Conservation (phyloP, 2,329 filamentous ascomycete species). For the Penicillium brasilianum region DNA sequence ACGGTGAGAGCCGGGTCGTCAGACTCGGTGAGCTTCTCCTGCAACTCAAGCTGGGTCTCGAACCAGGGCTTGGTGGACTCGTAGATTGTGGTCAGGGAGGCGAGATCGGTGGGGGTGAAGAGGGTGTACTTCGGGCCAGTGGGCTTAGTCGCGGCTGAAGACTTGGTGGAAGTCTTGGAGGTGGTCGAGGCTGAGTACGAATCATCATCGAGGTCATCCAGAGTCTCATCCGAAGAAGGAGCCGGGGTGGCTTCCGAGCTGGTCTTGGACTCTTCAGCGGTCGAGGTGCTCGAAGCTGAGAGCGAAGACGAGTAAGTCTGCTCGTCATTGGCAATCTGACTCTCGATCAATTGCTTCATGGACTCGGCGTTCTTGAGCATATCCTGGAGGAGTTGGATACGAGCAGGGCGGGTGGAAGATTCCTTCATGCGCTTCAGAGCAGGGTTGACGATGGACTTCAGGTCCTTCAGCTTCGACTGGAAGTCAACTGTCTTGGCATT, state of each 20-base stretch:
- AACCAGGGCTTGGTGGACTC: slow-evolving; percentile 74
- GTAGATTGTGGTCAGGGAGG: slow-evolving; percentile 65
- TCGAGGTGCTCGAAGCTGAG: slow-evolving; percentile 51
- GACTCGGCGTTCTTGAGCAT: slow-evolving; percentile 72
- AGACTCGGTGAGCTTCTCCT: slow-evolving; percentile 70
- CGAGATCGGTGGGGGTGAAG: slow-evolving; percentile 75
- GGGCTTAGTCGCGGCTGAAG: slow-evolving; percentile 42
- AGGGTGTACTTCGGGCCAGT: slow-evolving; percentile 64
- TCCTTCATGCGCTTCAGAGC: slow-evolving; percentile 78
- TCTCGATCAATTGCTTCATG: slow-evolving; percentile 72
- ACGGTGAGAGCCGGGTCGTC: slow-evolving; percentile 77
- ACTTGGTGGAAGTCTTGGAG: slow-evolving; percentile 41
- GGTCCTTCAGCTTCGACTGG: slow-evolving; percentile 73
- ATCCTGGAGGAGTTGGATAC: slow-evolving; percentile 69
- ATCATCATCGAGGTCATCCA: slow-evolving; percentile 81
- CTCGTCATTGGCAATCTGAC: slow-evolving; percentile 74
- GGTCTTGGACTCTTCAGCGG: slow-evolving; percentile 47
- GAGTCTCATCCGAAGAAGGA: slow-evolving; percentile 52
- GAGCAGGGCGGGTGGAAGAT: slow-evolving; percentile 69
- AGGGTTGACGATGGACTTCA: slow-evolving; percentile 78
- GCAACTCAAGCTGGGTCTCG: slow-evolving; percentile 69
- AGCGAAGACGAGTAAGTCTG: slow-evolving; percentile 62
- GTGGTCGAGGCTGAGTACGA: slow-evolving; percentile 48
- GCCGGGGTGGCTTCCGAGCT: slow-evolving; percentile 52
- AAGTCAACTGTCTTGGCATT: slow-evolving; percentile 77